Conservation (phyloP, 192 early-diverging fungal genomes). For the Coemansia sp. region DNA sequence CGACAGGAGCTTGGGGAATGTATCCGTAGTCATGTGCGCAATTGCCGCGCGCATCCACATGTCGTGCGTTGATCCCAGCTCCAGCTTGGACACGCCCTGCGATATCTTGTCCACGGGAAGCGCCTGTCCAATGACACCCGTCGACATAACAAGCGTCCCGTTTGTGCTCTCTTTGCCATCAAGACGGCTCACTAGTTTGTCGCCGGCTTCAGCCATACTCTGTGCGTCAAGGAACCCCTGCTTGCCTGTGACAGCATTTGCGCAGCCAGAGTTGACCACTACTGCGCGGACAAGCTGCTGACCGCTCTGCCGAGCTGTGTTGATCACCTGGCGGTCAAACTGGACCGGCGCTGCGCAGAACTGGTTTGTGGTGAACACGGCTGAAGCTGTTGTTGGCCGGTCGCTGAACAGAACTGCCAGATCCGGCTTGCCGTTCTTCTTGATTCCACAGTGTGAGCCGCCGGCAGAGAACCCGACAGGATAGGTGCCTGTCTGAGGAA, state of each 20-base stretch:
- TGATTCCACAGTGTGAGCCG: constrained; percentile 74
- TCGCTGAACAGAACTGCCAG: constrained; percentile 76
- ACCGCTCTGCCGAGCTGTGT: constrained; percentile 42
- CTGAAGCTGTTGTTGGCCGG: constrained; percentile 69
- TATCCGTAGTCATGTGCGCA: constrained; percentile 97
- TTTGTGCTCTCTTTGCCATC: constrained; percentile 5
- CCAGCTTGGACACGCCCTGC: constrained; percentile 54
- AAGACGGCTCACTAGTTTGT: constrained; percentile 50
- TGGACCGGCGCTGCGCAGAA: constrained; percentile 91
- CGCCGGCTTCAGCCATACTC: constrained; percentile 61
- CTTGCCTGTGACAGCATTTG: constrained; percentile 93
- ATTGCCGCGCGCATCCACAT: constrained; percentile 79
- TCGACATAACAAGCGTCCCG: constrained; percentile 86
- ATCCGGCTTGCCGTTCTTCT: constrained; percentile 78
- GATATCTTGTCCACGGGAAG: constrained; percentile 81
- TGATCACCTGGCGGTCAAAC: constrained; percentile 64
- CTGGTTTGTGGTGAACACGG: constrained; percentile 90
- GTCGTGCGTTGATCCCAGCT: constrained; percentile 59
- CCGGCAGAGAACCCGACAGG: constrained; percentile 80
- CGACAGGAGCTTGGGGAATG: constrained; percentile 90
- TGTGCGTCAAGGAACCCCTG: constrained; percentile 77
- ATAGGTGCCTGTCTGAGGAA: constrained; percentile 75
- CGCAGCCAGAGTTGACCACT: constrained; percentile 88
- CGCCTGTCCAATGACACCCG: constrained; percentile 94
- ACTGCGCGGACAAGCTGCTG: constrained; percentile 54